These are phyloP conservation scores for Rhodotorula diobovata DNA, from an alignment of 768 basidiomycete genomes.

Conservation along the genomic window DNA sequence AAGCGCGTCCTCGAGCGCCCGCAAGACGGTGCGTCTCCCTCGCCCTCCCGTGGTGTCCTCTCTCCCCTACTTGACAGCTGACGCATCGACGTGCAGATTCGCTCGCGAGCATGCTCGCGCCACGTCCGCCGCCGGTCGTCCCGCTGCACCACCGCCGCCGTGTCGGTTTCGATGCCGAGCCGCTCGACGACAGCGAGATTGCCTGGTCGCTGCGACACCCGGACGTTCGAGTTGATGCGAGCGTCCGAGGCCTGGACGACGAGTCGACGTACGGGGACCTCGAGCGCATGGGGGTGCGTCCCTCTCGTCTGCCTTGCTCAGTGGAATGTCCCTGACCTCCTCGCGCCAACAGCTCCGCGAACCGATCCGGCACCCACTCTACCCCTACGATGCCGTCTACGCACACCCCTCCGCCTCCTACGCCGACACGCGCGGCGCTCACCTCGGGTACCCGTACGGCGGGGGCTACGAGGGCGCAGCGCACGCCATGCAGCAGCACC, in stretches of 20 bases:
- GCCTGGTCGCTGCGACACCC: constrained; percentile 37
- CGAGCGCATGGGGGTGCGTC: constrained; percentile 43
- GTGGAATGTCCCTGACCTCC: background rate
- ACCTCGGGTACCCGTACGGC: constrained; percentile 3
- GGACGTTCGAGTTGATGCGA: constrained; percentile 33
- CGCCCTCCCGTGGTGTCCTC: too few species aligned
- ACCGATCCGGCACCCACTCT: constrained; percentile 21
- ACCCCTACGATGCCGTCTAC: constrained; percentile 28
- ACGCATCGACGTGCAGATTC: constrained; percentile 9
- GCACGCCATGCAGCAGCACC: background rate
- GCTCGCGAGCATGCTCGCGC: constrained; percentile 35
- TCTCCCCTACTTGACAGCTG: background rate
- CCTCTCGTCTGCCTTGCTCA: background rate
- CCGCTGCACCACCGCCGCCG: constrained; percentile 35
- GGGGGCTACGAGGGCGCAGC: background rate
- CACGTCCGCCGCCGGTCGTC: constrained; percentile 20
- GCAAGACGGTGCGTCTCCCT: constrained; percentile 22
- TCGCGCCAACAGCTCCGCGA: constrained; percentile 31
- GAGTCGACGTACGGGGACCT: constrained; percentile 37
- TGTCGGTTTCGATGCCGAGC: constrained; percentile 33
- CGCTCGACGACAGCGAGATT: constrained; percentile 40
- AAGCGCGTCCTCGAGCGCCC: constrained; percentile 65
- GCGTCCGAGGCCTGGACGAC: constrained; percentile 32
- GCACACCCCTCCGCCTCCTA: background rate
- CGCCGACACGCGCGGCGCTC: constrained; percentile 21